Evolutionary conservation across 345 rosid species (phyloP).

Genomic region (Nasturtium officinale): DNA sequence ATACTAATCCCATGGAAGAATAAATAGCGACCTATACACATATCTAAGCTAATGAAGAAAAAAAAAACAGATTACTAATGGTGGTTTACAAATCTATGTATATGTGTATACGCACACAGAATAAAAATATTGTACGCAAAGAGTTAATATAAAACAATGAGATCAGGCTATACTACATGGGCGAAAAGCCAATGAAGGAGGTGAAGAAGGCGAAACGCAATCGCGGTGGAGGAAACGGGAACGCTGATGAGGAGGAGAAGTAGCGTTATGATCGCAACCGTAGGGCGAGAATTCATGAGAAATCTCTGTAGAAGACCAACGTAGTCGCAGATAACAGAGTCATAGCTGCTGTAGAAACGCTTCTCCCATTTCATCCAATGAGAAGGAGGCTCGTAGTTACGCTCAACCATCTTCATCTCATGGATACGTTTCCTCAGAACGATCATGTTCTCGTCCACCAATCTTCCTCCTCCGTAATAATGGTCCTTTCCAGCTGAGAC

Average conservation of each 20-base stretch:
- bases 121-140: not conserved
- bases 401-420: conserved; percentile 66
- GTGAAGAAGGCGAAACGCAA: conserved; percentile 39
- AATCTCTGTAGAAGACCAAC: conserved; percentile 55
- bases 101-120: not conserved
- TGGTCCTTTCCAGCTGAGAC: conserved; percentile 34
- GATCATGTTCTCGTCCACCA: conserved; percentile 67
- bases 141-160: not conserved
- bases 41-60: not conserved
- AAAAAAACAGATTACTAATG: not conserved
- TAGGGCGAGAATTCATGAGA: conserved; percentile 66
- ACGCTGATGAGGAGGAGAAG: conserved; percentile 53
- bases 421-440: conserved; percentile 60
- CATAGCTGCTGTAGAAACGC: conserved; percentile 51
- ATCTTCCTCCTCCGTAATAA: conserved; percentile 42
- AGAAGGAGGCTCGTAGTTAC: conserved; percentile 65
- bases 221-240: conserved; percentile 46
- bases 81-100: not conserved
- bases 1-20: not conserved
- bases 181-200: conserved; percentile 25
- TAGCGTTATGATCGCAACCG: conserved; percentile 52
- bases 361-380: conserved; percentile 84
- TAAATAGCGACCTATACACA: not conserved
- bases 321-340: conserved; percentile 53
- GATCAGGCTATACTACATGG: conserved; percentile 7